phyloP scores from a whole-genome alignment of 495 filamentous ascomycete genomes.

The Barbatosphaeria neglecta region DNA sequence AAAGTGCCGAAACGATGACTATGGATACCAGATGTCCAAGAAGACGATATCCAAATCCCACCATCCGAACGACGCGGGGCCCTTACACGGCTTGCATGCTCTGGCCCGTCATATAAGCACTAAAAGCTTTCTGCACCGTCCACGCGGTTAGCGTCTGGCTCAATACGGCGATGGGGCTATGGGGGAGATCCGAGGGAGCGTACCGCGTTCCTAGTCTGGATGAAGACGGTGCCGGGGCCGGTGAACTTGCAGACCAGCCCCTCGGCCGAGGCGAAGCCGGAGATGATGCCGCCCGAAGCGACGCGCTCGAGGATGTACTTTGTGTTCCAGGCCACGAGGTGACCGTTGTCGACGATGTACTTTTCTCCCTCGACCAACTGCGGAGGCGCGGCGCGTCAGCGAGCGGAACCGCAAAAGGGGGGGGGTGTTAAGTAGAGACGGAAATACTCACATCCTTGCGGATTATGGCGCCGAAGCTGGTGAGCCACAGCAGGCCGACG shows the following conservation, averaged over 20 bases:
- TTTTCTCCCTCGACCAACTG: constrained; percentile 66
- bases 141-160: not conserved
- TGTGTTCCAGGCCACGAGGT: constrained; percentile 95
- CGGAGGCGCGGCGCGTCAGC: constrained; percentile 3
- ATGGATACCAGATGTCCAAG: too few relatives aligned
- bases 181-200: constrained; percentile 14
- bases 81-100: not conserved
- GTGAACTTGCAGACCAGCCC: constrained; percentile 89
- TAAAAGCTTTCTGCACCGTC: constrained; percentile 29
- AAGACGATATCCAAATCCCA: too few relatives aligned
- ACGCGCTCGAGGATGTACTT: constrained; percentile 84
- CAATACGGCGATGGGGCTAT: not conserved
- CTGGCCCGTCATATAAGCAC: constrained; percentile 34
- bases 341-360: constrained; percentile 91
- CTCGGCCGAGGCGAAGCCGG: constrained; percentile 64
- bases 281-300: constrained; percentile 80
- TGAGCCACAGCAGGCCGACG: constrained; percentile 71
- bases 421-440: not conserved
- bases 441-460: constrained; percentile 70
- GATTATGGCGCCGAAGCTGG: constrained; percentile 89
- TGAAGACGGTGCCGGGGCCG: constrained; percentile 83
- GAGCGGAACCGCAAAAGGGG: not conserved
- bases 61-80: too few relatives aligned
- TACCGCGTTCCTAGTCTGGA: constrained; percentile 83
- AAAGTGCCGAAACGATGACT: too few relatives aligned